Evolutionary conservation across 2,329 filamentous ascomycete genomes (phyloP).

Genomic region (Exophiala sp.): DNA sequence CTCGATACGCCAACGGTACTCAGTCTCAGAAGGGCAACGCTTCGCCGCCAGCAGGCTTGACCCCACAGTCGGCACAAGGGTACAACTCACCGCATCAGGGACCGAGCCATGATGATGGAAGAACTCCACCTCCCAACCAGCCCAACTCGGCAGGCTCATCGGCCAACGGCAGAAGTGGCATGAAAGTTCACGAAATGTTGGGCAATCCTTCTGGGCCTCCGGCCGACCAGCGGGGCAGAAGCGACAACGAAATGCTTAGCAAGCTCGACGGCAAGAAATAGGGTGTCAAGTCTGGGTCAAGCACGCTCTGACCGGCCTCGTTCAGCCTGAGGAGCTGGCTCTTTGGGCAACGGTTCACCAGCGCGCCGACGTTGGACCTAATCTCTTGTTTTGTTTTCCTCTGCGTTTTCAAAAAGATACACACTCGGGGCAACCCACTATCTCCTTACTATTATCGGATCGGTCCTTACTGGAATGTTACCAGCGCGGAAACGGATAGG

Average conservation of each 20-base stretch:
- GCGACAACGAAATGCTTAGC: constrained; percentile 47
- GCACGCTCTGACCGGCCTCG: not conserved
- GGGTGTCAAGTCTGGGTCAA: not conserved
- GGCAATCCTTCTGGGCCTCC: constrained; percentile 31
- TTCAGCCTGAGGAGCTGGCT: constrained; percentile 6
- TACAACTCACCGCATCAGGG: constrained; percentile 40
- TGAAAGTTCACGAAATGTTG: constrained; percentile 47
- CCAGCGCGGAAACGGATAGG: constrained; percentile 16
- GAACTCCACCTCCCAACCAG: constrained; percentile 39
- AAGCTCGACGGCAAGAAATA: constrained; percentile 30
- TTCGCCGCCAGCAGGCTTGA: constrained; percentile 25
- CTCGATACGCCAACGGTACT: constrained; percentile 35
- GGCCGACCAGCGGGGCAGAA: constrained; percentile 37
- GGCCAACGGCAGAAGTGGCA: constrained; percentile 36
- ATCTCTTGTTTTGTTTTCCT: constrained; percentile 12
- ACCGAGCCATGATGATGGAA: constrained; percentile 30
- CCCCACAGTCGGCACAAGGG: constrained; percentile 41
- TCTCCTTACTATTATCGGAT: constrained; percentile 20
- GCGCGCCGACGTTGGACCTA: not conserved
- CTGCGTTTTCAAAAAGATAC: constrained; percentile 18
- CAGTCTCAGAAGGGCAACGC: constrained; percentile 26
- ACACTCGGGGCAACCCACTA: constrained; percentile 28
- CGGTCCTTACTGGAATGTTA: constrained; percentile 23
- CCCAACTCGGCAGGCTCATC: constrained; percentile 32
- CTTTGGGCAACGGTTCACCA: not conserved